Conservation (phyloP, 495 filamentous ascomycete genomes). For the Penicillium herquei region DNA sequence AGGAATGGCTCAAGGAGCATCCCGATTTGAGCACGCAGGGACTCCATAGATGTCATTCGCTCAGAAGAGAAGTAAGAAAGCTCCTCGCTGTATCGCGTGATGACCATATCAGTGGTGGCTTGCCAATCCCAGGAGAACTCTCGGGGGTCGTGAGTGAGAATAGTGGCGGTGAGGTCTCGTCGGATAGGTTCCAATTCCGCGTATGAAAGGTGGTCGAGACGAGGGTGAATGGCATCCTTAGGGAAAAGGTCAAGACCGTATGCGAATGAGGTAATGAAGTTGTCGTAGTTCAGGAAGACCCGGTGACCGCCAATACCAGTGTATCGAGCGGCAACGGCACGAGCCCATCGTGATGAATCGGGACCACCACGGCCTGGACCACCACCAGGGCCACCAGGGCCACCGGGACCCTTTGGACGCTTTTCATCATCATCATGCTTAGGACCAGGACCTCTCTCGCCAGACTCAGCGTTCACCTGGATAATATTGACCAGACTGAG, state of each 20-base stretch:
- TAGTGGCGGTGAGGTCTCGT: constrained; percentile 38
- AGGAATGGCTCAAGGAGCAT: constrained; percentile 49
- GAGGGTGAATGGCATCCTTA: constrained; percentile 36
- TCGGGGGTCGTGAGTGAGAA: constrained; percentile 24
- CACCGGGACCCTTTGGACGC: constrained; percentile 10
- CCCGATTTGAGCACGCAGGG: constrained; percentile 46
- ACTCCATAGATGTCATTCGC: constrained; percentile 26
- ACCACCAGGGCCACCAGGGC: constrained; percentile 8
- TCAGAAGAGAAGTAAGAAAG: constrained; percentile 48
- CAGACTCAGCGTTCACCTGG: constrained; percentile 18
- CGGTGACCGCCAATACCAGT: constrained; percentile 54
- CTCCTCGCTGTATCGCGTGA: constrained; percentile 54
- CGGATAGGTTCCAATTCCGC: constrained; percentile 41
- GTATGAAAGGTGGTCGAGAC: constrained; percentile 38
- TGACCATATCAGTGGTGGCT: constrained; percentile 57
- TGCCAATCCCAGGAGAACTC: constrained; percentile 54
- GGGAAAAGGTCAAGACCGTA: constrained; percentile 55
- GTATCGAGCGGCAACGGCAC: constrained; percentile 55
- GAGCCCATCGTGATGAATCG: constrained; percentile 23
- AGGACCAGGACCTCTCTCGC: neutral
- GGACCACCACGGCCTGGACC: constrained; percentile 5
- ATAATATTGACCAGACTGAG: constrained; percentile 30
- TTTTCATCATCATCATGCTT: constrained; percentile 16
- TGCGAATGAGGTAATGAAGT: constrained; percentile 58
- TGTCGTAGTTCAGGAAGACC: constrained; percentile 57